Evolutionary conservation across 495 filamentous ascomycete species (phyloP), one percentile per base, ranked within the genome.

Genomic region (Hypomontagnella monticulosa): DNA sequence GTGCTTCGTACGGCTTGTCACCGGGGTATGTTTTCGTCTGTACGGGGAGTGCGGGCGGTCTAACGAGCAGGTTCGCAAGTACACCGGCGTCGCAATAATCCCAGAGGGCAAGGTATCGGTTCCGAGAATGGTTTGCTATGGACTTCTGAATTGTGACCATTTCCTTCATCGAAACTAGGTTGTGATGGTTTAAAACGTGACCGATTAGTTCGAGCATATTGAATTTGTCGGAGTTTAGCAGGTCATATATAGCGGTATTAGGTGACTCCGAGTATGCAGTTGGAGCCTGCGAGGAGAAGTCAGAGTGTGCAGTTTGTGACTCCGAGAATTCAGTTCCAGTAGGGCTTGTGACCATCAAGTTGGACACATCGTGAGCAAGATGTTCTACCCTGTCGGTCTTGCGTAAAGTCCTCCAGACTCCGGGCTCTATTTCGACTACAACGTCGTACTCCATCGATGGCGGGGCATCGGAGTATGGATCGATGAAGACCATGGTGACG

Each of bases 31-130:
- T 2, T 27, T 27, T 27, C 2, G 23, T 27, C 2, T 27, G 2
- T 6, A 27, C 2, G 23, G 23, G 23, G 23, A 27, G 23, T 6
- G 23, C 36, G 10, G 3, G 3, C 11, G 36, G 36, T 34, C 10
- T 5, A 11, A 69, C 57, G 5, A 81, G 34, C n/a, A 80, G 49
- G 11, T 66, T 64, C 6, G 61, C 64, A 37, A 81, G 59, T 14
- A 56, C 76, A 19, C 77, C 78, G 6, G 70, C 74, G 60, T 81
- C 78, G 57, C 75, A 78, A 16, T 63, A 76, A 61, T 82, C 79
- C 72, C 72, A 80, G 1, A 80, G 57, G 12, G 73, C 38, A 41
- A 70, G 73, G 9, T 55, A 34, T 30, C 33, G 57, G 6, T 40
- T 11, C 23, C 47, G 44, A 20, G 56, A 19, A 4, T 15, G 6